Conservation (phyloP, 2,329 filamentous ascomycete species). For the Moelleriella libera region DNA sequence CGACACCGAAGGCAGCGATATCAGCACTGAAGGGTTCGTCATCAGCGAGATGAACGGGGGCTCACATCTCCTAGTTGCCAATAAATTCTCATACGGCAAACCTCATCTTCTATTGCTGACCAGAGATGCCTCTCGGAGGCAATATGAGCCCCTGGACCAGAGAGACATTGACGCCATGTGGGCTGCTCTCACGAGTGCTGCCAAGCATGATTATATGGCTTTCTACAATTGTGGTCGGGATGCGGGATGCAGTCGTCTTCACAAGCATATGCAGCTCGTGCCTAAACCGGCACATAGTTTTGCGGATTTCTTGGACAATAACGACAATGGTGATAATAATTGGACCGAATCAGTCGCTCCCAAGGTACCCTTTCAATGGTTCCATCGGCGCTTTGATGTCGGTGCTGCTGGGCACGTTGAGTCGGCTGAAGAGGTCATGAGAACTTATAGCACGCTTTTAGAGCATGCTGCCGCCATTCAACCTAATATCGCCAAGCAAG, state of each 20-base stretch:
- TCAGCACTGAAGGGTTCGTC: constrained; percentile 25
- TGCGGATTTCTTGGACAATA: constrained; percentile 13
- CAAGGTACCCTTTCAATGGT: constrained; percentile 20
- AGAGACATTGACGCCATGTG: constrained; percentile 24
- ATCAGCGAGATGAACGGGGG: constrained; percentile 19
- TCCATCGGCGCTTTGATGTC: constrained; percentile 16
- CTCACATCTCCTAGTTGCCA: constrained; percentile 30
- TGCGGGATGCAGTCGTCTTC: constrained; percentile 29
- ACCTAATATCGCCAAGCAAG: no score
- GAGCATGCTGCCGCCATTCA: neutral
- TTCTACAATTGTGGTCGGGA: constrained; percentile 32
- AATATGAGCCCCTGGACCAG: constrained; percentile 24
- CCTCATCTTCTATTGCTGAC: constrained; percentile 34
- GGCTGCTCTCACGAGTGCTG: constrained; percentile 15
- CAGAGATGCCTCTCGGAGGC: constrained; percentile 27
- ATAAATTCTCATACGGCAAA: constrained; percentile 32
- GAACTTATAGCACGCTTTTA: constrained; percentile 9
- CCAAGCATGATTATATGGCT: constrained; percentile 18
- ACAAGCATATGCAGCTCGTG: constrained; percentile 34
- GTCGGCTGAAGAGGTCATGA: neutral
- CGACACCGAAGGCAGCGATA: constrained; percentile 20
- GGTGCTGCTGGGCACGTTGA: constrained; percentile 5
- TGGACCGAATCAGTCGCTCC: constrained; percentile 1
- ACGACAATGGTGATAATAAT: neutral
- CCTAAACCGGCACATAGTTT: constrained; percentile 9